Evolutionary conservation across 2,329 filamentous ascomycete species (phyloP), one percentile per base, ranked within the genome.

Genomic region (Sporothrix humicola): DNA sequence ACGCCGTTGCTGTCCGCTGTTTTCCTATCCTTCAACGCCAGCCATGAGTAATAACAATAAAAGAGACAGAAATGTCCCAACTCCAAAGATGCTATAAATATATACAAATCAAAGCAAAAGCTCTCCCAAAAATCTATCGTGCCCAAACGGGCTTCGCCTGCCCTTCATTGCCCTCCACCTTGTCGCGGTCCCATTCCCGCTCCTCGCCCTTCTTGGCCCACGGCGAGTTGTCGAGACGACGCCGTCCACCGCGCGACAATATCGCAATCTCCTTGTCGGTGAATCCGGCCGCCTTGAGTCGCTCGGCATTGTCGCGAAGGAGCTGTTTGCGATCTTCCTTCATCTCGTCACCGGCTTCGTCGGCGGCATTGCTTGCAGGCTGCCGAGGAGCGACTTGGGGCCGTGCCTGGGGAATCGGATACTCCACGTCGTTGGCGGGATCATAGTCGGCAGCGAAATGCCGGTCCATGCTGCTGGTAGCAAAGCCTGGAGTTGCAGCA

Each of bases 251-350:
- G 69, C 85, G 89, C 80, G 91, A 90, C 89, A 92, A 94, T 76
- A 90, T 90, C 77, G 87, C 85, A 74, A 97, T 76, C 78, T 94
- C 89, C 4, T 90, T 88, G 17, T 94, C 92, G 1, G 88, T 89
- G 79, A 97, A 97, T 0, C 94, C 95, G 0, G 93, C 94, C 23
- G 88, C 89, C 48, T 90, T 90, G 74, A 98, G 83, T 73, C 94
- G 85, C 71, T 94, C 91, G 7, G 92, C 92, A 44, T 94, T 93
- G 77, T 91, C 89, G 76, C 90, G 87, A 78, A 89, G 90, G 89
- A 92, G 94, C 76, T 90, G 91, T 77, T 93, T 89, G n/a, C 93
- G 89, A 79, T 97, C 94, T n/a, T 66, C 73, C 17, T 69, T 58
- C 76, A 76, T 73, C 54, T 75, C 74, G 3, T 20, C 17, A 17